These are phyloP conservation scores for Amanita exitialis DNA, from an alignment of 768 basidiomycete genomes.

Conservation along the genomic window DNA sequence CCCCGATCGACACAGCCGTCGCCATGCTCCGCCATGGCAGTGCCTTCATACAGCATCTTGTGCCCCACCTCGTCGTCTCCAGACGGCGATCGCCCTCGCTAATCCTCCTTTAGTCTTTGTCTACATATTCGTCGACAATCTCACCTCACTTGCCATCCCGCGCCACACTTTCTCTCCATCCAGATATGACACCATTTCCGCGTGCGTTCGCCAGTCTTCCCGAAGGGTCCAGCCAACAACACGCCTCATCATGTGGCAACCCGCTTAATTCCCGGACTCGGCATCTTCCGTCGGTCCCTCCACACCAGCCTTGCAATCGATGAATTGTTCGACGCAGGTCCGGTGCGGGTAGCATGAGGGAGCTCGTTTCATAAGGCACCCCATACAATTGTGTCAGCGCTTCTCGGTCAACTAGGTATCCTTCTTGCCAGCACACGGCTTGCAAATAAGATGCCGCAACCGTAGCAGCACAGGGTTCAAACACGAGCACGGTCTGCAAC, in stretches of 20 bases:
- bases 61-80: constrained; percentile 53
- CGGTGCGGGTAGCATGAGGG: constrained; percentile 18
- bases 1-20: constrained; percentile 28
- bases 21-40: constrained; percentile 12
- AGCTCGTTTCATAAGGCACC: constrained; percentile 16
- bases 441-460: constrained; percentile 63
- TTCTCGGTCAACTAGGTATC: constrained; percentile 32
- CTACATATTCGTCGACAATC: background rate
- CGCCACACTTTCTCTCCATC: constrained; percentile 17
- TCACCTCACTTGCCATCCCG: background rate
- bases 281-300: constrained; percentile 8
- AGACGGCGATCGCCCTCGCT: constrained; percentile 21
- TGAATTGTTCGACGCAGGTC: constrained; percentile 65
- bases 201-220: constrained; percentile 11
- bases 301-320: constrained; percentile 46
- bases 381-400: constrained; percentile 37
- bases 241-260: background rate
- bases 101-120: background rate
- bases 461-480: constrained; percentile 44
- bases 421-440: constrained; percentile 48
- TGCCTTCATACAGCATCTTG: constrained; percentile 24
- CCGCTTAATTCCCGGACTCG: background rate
- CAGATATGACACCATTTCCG: constrained; percentile 42
- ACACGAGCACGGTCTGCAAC: constrained; percentile 60
- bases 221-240: background rate